These are phyloP conservation scores for Falciphora oryzae DNA, from an alignment of 2,329 filamentous ascomycete species.

Conservation along the genomic window DNA sequence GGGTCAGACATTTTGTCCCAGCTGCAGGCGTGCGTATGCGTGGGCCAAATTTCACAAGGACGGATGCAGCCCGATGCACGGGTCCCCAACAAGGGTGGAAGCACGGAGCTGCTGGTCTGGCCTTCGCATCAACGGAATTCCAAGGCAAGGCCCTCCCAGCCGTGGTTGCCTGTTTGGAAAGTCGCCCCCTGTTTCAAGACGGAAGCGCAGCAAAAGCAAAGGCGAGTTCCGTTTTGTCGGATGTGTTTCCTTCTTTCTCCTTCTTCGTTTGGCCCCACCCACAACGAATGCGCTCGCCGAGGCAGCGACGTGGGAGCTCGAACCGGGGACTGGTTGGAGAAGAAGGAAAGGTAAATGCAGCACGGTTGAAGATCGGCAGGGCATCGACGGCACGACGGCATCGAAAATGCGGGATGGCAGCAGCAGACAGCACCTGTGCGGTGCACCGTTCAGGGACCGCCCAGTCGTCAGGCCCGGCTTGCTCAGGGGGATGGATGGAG, in stretches of 20 bases:
- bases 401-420: background rate
- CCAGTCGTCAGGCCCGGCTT: no score
- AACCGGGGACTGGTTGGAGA: background rate
- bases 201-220: background rate
- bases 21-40: background rate
- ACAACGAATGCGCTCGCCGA: background rate
- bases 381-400: background rate
- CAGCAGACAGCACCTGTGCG: background rate
- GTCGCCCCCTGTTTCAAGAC: background rate
- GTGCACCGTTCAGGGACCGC: no score
- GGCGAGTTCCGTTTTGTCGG: no score
- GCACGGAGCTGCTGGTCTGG: no score
- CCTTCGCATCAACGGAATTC: background rate
- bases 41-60: no score
- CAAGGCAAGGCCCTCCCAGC: background rate
- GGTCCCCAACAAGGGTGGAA: no score
- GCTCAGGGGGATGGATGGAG: background rate
- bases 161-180: background rate
- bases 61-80: no score
- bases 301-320: background rate
- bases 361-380: background rate
- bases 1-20: background rate
- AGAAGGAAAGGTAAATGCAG: background rate
- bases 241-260: background rate
- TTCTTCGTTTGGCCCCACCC: no score